A percentile compares a stretch with the other conserved stretches of the same genome.
phyloP scores from a whole-genome alignment of 2,329 filamentous ascomycete species.

The Diaporthe batatas region DNA sequence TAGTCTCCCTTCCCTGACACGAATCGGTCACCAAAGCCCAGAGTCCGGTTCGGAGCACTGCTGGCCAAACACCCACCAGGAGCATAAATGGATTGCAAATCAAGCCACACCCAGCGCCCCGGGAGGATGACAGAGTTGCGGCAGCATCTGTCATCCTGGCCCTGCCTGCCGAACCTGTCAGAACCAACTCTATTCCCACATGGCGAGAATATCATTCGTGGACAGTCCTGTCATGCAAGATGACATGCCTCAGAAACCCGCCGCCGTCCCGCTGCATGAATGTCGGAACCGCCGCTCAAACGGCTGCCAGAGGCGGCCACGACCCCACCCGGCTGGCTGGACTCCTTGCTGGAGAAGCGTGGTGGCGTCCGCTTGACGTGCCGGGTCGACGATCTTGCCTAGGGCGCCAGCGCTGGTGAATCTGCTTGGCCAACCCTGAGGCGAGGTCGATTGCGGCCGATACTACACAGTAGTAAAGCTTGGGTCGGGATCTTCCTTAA shows the following conservation, averaged over 20 bases:
- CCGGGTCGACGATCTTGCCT: slow-evolving; percentile 17
- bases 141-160: slow-evolving; percentile 9
- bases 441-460: slow-evolving; percentile 17
- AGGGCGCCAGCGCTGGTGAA: neutral
- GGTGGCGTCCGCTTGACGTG: neutral
- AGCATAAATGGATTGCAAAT: neutral
- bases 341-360: neutral
- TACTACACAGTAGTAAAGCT: neutral
- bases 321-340: neutral
- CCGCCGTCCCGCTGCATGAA: neutral
- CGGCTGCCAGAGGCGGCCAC: neutral
- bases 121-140: slow-evolving; percentile 2
- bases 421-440: neutral
- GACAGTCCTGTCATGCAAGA: neutral
- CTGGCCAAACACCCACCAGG: neutral
- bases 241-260: neutral
- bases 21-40: neutral
- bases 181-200: neutral
- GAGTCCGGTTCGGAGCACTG: neutral
- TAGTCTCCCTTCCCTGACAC: neutral
- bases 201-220: neutral
- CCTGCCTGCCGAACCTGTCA: slow-evolving; percentile 10
- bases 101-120: neutral
- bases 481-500: slow-evolving; percentile 31
- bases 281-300: neutral